Evolutionary conservation across 2,329 filamentous ascomycete species (phyloP), one percentile per base, ranked within the genome.

Genomic region (Ceratocystis diversiconidia): DNA sequence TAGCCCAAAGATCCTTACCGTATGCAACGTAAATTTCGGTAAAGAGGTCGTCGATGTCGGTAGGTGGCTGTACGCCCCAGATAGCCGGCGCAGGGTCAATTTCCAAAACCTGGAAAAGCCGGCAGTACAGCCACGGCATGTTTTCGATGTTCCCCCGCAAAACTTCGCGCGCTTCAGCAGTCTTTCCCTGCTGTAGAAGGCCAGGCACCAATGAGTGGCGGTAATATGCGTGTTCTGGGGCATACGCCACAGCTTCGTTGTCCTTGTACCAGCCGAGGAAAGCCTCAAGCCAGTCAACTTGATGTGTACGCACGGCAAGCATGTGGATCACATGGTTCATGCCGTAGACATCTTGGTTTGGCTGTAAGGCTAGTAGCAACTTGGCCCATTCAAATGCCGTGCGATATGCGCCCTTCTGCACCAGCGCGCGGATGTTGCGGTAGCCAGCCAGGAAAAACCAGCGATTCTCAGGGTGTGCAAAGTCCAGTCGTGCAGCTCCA

Each of bases 361-460:
- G 85, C 70, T 91, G 84, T 67, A 97, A 76, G 66, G 86, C 83
- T 36, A 95, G 80, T 8, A 96, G 78, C 5, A 97, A 76, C 75
- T 94, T 96, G 5, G 89, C 83, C 92, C 94, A 99, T 74, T 97
- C 94, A 61, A 95, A 85, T 0, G 91, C 90, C 0, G 94, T 97
- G 60, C 91, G 83, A 79, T 90, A 96, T 1, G 92, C 96, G n/a
- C 92, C 91, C 70, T 95, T 92, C 76, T 90, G 86, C 17, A 90
- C 82, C 25, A 99, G 79, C 69, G 90, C 94, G 70, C 83, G 84
- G 71, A 97, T 87, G 71, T 96, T 96, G 70, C 92, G 85, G 79
- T 91, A 95, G 7, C 86, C 89, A 1, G 90, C 89, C 44, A 97
- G 83, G 86, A 89, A 96, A 69, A 99, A 85, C 74, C 97, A 92